Base-by-base conservation (phyloP, 345 rosid species). In the Psidium guajava region DNA sequence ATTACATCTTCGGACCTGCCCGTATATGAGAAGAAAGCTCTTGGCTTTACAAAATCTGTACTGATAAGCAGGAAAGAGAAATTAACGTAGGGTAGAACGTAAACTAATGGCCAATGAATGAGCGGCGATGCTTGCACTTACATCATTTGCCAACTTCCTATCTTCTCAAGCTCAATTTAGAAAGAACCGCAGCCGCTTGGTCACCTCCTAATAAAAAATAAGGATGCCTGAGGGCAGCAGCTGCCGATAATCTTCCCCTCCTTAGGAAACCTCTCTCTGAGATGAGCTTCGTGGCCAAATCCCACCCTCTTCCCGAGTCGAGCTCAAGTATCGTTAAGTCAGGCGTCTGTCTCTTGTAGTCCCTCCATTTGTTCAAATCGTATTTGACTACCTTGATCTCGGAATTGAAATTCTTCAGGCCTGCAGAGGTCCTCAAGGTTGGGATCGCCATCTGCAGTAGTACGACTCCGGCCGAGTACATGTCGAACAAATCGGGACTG, bases 291-390 rank as follows among this genome's bases (percentile, higher is more conserved):
- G 94, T 94, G 80, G 98, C 98, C 52, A 95, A 91, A 87, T 97
- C 97, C 99, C 99, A 95, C n/a, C 98, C 99, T 90, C 96, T 94
- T 54, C 96, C 98, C 1, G 96, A 94, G 84, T 97, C 99, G 5
- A 97, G 94, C 86, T 95, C 99, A 44, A 95, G 97, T 82, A 95
- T 89, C 55, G 89, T 94, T 27, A 97, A 89, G 89, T 95, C 95
- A 9, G 98, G 98, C 89, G 95, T 93, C 51, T 88, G 91, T 86
- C 95, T 91, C 61, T 96, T 95, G 86, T 52, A 82, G 85, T 90
- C 89, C 86, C 95, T 93, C 98, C 99, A 97, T 85, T 86, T 87
- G 85, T 95, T 93, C 90, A 95, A 87, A 88, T 95, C 96, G 74
- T 95, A 95, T 11, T 86, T 85, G 32, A 61, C 91, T 42, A 83